Evolutionary conservation across 352 stramenopile species (phyloP), one percentile per base, ranked within the genome.

Genomic region (Phytophthora fragariae): DNA sequence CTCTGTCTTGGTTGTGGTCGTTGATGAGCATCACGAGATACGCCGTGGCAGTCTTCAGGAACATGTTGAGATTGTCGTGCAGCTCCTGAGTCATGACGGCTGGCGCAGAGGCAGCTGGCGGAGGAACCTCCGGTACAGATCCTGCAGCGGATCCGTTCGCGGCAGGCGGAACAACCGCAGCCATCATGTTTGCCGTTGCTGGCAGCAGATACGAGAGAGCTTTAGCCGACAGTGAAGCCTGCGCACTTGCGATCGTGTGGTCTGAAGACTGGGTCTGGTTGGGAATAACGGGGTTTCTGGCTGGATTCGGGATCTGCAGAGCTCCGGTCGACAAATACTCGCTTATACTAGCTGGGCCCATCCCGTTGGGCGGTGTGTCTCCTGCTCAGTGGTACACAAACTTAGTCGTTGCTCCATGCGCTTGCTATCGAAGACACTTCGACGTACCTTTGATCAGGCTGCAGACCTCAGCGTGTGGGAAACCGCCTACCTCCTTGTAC

Each of bases 11-110:
- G 33, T 75, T 77, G 67, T 72, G 75, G 56, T 82, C 73, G 41
- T 75, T 77, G 54, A 82, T 80, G 60, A 77, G 72, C 75, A 82
- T 82, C 63, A 75, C 60, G n/a, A 82, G 63, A 21, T 82, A 82
- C 6, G 72, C 69, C 27, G 75, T 82, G 14, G 75, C 75, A 2
- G 75, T 82, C 57, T 82, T 82, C 68, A 82, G 46, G 53, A 82
- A 82, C 72, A 72, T 73, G 62, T 82, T 82, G 50, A 82, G 63
- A 41, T 82, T 82, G 61, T 82, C 72, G 53, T 69, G 72, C 21
- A 82, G 53, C 57, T 82, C 72, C 59, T 75, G 47, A 11, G 68
- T 80, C 50, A 82, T 77, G 62, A 75, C 72, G 11, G 57, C 63
- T 2, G 54, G 57, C 7, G 21, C 12, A 7, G 47, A 54, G 10